Conservation (phyloP, 2,329 filamentous ascomycete species). For the Microsporum ferrugineum region DNA sequence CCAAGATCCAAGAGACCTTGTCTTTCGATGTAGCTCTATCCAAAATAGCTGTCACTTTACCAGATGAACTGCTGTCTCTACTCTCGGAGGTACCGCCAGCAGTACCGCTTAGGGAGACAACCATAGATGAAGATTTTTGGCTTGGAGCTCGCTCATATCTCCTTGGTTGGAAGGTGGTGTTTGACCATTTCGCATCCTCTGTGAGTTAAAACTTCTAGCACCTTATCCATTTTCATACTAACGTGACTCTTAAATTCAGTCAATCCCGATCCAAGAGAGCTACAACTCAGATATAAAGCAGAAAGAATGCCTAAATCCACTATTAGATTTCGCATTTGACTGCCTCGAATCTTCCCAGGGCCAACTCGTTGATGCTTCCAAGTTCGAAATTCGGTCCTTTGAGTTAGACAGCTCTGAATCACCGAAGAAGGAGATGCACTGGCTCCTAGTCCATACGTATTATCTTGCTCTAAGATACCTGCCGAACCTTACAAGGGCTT, state of each 20-base stretch:
- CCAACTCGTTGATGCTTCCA: constrained; percentile 57
- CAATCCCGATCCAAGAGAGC: constrained; percentile 69
- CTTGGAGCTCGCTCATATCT: constrained; percentile 65
- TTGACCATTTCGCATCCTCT: constrained; percentile 68
- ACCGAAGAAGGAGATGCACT: constrained; percentile 64
- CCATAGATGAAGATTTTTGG: constrained; percentile 56
- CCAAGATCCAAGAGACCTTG: constrained; percentile 64
- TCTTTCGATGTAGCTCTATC: constrained; percentile 59
- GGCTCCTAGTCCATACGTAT: constrained; percentile 75
- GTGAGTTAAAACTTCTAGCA: constrained; percentile 25
- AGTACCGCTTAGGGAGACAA: constrained; percentile 53
- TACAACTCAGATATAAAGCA: constrained; percentile 72
- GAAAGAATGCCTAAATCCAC: constrained; percentile 52
- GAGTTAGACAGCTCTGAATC: constrained; percentile 49
- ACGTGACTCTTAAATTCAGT: constrained; percentile 28
- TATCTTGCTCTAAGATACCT: constrained; percentile 68
- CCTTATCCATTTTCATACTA: too few relatives aligned
- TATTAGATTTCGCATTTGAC: constrained; percentile 73
- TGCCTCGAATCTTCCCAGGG: constrained; percentile 69
- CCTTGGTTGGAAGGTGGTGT: constrained; percentile 78
- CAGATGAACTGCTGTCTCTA: constrained; percentile 72
- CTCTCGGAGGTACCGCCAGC: constrained; percentile 66
- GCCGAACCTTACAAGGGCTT: constrained; percentile 66
- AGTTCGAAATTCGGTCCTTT: constrained; percentile 57
- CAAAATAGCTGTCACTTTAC: constrained; percentile 52